These are phyloP conservation scores for Bipolaris zeicola DNA, from an alignment of 2,329 filamentous ascomycete species.

Conservation along the genomic window DNA sequence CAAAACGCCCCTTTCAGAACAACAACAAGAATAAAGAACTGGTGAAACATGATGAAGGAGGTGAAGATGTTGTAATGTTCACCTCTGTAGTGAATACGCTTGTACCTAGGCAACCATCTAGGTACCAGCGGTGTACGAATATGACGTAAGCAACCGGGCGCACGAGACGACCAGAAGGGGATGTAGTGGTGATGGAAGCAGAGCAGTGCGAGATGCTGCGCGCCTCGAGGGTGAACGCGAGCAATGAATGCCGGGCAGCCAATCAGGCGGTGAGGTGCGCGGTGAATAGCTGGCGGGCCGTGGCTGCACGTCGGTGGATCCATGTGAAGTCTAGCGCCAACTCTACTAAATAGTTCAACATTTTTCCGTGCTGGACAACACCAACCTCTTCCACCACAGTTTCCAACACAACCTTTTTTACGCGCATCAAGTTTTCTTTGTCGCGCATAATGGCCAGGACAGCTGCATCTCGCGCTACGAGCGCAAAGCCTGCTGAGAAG, in stretches of 20 bases:
- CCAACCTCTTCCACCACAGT: conserved; percentile 27
- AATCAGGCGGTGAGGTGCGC: conserved; percentile 23
- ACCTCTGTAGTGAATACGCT: background rate
- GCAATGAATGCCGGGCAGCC: conserved; percentile 11
- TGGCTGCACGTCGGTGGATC: conserved; percentile 11
- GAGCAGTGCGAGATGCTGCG: conserved; percentile 3
- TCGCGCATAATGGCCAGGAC: conserved; percentile 38
- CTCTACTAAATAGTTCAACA: conserved; percentile 21
- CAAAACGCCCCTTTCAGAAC: conserved; percentile 52
- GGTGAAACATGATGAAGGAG: conserved; percentile 26
- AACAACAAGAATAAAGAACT: conserved; percentile 16
- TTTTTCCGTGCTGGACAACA: conserved; percentile 36
- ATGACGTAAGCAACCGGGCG: conserved; percentile 1
- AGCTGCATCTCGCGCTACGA: conserved; percentile 34
- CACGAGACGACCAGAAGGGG: background rate
- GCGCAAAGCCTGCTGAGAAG: conserved; percentile 33
- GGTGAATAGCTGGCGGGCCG: conserved; percentile 17
- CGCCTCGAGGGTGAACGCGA: conserved; percentile 7
- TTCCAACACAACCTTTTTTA: conserved; percentile 15
- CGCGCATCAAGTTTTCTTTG: conserved; percentile 22
- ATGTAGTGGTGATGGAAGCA: conserved; percentile 1
- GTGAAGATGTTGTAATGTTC: background rate
- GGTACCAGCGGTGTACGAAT: conserved; percentile 17
- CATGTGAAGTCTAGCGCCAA: conserved; percentile 14
- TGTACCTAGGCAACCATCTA: conserved; percentile 25